Percentiles rank a stretch among this genome's conserved stretches.
Conservation (phyloP, 768 basidiomycete species). For the Boletus patriciae region DNA sequence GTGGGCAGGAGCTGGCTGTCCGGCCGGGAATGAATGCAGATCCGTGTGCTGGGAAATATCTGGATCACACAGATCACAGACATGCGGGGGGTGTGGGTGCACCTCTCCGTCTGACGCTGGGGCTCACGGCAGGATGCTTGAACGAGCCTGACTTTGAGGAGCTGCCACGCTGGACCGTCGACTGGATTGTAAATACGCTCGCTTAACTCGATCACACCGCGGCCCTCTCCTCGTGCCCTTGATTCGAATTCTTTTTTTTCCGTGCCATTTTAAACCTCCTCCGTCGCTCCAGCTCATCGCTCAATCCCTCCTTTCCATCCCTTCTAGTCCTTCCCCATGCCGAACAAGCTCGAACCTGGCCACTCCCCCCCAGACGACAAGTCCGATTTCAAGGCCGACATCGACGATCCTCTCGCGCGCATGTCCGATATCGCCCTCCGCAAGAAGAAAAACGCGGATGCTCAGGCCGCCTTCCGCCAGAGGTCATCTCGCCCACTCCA, state of each 20-base stretch:
- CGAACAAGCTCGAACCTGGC: slow-evolving; percentile 29
- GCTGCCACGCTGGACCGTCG: slow-evolving; percentile 26
- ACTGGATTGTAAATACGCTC: slow-evolving; percentile 39
- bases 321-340: slow-evolving; percentile 18
- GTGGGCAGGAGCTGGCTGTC: slow-evolving; percentile 16
- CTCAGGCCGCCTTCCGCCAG: slow-evolving; percentile 82
- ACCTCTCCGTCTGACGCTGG: background rate
- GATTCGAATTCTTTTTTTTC: slow-evolving; percentile 60
- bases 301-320: slow-evolving; percentile 7
- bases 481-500: slow-evolving; percentile 33
- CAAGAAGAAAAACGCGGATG: slow-evolving; percentile 89
- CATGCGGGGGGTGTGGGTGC: background rate
- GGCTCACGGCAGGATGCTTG: background rate
- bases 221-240: slow-evolving; percentile 63
- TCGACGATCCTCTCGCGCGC: slow-evolving; percentile 39
- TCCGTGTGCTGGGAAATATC: slow-evolving; percentile 19
- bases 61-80: slow-evolving; percentile 6
- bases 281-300: slow-evolving; percentile 18
- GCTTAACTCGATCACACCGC: slow-evolving; percentile 42
- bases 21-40: slow-evolving; percentile 38
- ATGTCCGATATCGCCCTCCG: slow-evolving; percentile 69
- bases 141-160: slow-evolving; percentile 6
- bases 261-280: slow-evolving; percentile 56
- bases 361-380: slow-evolving; percentile 38
- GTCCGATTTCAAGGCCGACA: slow-evolving; percentile 38